Conservation (phyloP, 345 rosid genomes). For the Pistacia atlantica region DNA sequence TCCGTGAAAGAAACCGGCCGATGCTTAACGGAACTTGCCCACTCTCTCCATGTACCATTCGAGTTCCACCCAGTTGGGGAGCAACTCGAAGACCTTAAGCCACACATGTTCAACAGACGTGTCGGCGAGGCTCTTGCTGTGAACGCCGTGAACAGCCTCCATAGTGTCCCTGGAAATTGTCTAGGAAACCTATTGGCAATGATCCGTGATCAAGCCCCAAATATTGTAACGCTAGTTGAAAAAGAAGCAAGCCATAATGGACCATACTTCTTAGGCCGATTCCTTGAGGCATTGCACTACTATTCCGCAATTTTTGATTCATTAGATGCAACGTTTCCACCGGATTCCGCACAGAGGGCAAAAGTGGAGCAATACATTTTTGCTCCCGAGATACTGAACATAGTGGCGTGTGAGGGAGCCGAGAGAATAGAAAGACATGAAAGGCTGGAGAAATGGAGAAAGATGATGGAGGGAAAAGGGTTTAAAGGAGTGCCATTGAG, state of each 20-base stretch:
- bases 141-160: constrained; percentile 56
- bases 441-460: constrained; percentile 71
- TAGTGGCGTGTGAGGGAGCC: constrained; percentile 60
- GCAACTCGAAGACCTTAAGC: constrained; percentile 54
- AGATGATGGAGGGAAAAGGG: constrained; percentile 66
- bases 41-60: constrained; percentile 64
- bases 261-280: constrained; percentile 59
- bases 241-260: constrained; percentile 75
- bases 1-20: constrained; percentile 56
- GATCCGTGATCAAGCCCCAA: constrained; percentile 73
- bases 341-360: constrained; percentile 60
- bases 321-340: constrained; percentile 60
- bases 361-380: constrained; percentile 69
- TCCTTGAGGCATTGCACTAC: constrained; percentile 70
- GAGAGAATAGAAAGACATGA: constrained; percentile 67
- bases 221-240: constrained; percentile 61
- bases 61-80: constrained; percentile 65
- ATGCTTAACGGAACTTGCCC: constrained; percentile 62
- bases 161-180: constrained; percentile 46
- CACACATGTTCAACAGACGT: constrained; percentile 66
- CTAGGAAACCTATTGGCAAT: constrained; percentile 50
- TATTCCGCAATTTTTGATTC: constrained; percentile 71
- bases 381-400: constrained; percentile 63
- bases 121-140: constrained; percentile 70
- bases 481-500: constrained; percentile 58